Evolutionary conservation across 352 stramenopile genomes (phyloP).

Genomic region (Pythium brassicae): DNA sequence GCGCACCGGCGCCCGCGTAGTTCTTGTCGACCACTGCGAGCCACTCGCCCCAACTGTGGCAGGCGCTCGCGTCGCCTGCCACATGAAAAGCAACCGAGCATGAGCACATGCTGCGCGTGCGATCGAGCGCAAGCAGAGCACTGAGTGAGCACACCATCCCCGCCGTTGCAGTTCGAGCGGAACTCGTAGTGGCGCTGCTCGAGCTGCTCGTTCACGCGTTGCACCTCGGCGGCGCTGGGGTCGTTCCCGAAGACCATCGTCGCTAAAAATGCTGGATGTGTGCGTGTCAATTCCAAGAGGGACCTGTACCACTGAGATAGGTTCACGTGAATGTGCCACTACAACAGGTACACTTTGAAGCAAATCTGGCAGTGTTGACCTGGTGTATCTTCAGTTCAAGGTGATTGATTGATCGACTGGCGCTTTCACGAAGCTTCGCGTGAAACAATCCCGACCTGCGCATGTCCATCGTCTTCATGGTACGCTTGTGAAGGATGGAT

Average conservation of each 20-base stretch:
- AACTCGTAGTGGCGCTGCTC: constrained; percentile 87
- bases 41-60: constrained; percentile 86
- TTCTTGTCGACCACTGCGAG: constrained; percentile 86
- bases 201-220: constrained; percentile 79
- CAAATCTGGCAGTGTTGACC: no score
- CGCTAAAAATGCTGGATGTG: background rate
- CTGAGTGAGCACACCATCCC: constrained; percentile 30
- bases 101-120: background rate
- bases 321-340: no score
- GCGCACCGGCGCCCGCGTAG: constrained; percentile 60
- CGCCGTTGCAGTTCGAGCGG: constrained; percentile 81
- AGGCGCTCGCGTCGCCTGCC: constrained; percentile 70
- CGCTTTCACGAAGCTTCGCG: no score
- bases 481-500: no score
- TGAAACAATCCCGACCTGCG: no score
- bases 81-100: background rate
- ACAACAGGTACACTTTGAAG: no score
- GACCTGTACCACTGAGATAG: background rate
- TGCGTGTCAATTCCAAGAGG: background rate
- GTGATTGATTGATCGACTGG: no score
- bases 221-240: constrained; percentile 51
- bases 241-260: constrained; percentile 39
- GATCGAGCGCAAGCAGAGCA: background rate
- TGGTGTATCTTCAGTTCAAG: no score
- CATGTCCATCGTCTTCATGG: no score